Conservation (phyloP, 805 yeast genomes). For the Ogataea wickerhamii region DNA sequence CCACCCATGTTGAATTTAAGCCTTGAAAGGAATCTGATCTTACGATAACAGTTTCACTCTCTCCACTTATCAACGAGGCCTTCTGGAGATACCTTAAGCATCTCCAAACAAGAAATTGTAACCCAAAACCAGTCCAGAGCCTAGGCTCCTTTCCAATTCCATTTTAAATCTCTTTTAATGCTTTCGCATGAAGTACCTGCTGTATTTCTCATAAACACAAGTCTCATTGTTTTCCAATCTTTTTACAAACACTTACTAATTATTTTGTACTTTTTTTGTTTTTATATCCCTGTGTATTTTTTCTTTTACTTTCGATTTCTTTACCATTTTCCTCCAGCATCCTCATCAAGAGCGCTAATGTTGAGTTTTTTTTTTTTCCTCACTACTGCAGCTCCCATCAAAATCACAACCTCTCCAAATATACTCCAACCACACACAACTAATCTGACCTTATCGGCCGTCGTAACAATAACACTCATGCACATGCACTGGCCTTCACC, state of each 20-base stretch:
- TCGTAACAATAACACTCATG: too few relatives aligned
- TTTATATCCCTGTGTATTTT: too few relatives aligned
- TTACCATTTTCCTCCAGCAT: neutral
- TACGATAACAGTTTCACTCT: constrained; percentile 9
- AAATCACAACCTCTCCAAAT: too few relatives aligned
- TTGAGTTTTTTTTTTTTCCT: too few relatives aligned
- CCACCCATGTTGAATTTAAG: constrained; percentile 9
- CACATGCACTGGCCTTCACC: too few relatives aligned
- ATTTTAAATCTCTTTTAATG: neutral
- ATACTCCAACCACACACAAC: too few relatives aligned
- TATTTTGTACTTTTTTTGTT: too few relatives aligned
- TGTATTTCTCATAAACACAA: neutral
- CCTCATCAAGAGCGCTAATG: too few relatives aligned
- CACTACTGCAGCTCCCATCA: too few relatives aligned
- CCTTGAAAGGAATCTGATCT: constrained; percentile 8
- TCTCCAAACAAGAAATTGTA: constrained; percentile 4
- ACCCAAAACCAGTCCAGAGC: neutral
- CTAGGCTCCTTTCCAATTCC: neutral
- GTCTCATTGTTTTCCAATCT: too few relatives aligned
- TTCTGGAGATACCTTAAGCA: constrained; percentile 5
- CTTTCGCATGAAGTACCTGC: neutral
- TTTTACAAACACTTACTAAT: too few relatives aligned
- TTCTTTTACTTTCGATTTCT: neutral
- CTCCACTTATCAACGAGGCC: constrained; percentile 12
- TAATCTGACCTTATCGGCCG: too few relatives aligned